Evolutionary conservation across 2,329 filamentous ascomycete genomes (phyloP).

Genomic region (Coniochaeta sp.): DNA sequence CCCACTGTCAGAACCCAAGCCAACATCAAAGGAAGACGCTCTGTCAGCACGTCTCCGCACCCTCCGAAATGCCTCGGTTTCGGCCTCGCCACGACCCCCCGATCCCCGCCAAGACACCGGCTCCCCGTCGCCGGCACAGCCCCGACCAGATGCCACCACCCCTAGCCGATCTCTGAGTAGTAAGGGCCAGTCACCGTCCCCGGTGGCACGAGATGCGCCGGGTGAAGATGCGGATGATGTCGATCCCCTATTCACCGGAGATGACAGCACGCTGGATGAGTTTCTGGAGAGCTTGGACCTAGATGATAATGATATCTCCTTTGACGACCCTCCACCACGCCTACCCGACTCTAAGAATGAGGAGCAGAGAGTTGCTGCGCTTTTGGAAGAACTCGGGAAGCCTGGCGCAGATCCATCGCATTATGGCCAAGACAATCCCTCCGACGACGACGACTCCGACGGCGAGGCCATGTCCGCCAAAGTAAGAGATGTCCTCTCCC

Average conservation of each 20-base stretch:
- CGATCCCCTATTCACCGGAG: conserved; percentile 35
- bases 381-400: conserved; percentile 25
- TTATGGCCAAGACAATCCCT: conserved; percentile 1
- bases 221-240: conserved; percentile 26
- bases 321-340: conserved; percentile 6
- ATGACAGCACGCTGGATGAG: conserved; percentile 46
- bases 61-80: conserved; percentile 33
- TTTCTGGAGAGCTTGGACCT: conserved; percentile 37
- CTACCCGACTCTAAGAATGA: conserved; percentile 20
- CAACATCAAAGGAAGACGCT: conserved; percentile 40
- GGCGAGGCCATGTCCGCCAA: conserved; percentile 39
- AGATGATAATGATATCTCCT: conserved; percentile 21
- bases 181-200: not conserved
- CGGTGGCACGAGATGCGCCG: not conserved
- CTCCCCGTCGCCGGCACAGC: conserved; percentile 3
- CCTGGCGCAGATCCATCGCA: not conserved
- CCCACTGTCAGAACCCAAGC: conserved; percentile 13
- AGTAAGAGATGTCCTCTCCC: conserved; percentile 36
- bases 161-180: conserved; percentile 10
- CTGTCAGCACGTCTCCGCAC: conserved; percentile 44
- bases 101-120: conserved; percentile 21
- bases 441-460: conserved; percentile 37
- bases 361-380: conserved; percentile 21
- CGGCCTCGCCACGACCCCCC: not conserved
- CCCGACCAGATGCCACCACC: conserved; percentile 5